Percentiles rank a stretch among this genome's conserved stretches.
These are phyloP conservation scores for Ormosia semicastrata DNA, from an alignment of 306 rosid genomes.

Conservation along the genomic window DNA sequence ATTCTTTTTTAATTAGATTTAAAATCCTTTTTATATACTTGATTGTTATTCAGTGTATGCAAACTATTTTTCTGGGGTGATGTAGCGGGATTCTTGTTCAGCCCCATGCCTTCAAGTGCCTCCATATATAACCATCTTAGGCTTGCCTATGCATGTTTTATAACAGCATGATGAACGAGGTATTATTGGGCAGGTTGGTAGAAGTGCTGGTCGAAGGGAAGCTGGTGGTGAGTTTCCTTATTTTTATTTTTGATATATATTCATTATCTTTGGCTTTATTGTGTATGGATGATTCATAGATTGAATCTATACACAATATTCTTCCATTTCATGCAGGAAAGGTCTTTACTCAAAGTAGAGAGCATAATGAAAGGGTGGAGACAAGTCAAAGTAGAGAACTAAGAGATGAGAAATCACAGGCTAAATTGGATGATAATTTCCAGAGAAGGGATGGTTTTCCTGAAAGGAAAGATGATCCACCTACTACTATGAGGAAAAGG, in stretches of 20 bases:
- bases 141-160: conserved; percentile 73
- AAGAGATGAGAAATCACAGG: conserved; percentile 54
- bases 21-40: conserved; percentile 24
- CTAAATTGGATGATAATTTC: conserved; percentile 34
- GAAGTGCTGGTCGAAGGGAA: conserved; percentile 49
- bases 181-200: conserved; percentile 56
- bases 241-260: background rate
- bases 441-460: conserved; percentile 55
- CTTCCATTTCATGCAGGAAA: conserved; percentile 22
- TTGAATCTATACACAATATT: background rate
- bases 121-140: conserved; percentile 58
- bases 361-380: conserved; percentile 43
- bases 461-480: conserved; percentile 51
- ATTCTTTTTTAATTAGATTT: conserved; percentile 12
- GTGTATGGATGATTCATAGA: conserved; percentile 15
- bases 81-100: conserved; percentile 56
- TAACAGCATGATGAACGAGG: conserved; percentile 72
- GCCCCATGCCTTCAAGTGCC: conserved; percentile 52
- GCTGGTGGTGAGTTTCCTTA: conserved; percentile 58
- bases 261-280: background rate
- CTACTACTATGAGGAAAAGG: conserved; percentile 58
- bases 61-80: conserved; percentile 50
- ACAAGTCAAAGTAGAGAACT: conserved; percentile 39
- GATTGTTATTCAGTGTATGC: conserved; percentile 38
- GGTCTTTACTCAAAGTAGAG: conserved; percentile 40